phyloP scores from a whole-genome alignment of 2,329 filamentous ascomycete genomes.

The Nakataea oryzae region DNA sequence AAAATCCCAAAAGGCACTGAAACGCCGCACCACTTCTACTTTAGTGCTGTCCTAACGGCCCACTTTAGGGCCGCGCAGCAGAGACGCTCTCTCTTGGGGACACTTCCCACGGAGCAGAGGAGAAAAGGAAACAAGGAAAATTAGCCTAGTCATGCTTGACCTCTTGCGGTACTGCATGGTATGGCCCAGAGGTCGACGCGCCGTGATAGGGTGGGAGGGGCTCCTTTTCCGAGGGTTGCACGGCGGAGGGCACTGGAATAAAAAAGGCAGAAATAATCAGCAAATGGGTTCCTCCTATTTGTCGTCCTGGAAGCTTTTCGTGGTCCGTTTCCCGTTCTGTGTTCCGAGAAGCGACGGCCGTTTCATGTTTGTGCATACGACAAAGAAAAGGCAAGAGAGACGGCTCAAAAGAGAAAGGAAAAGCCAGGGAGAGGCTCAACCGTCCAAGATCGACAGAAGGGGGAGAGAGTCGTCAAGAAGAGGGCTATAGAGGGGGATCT shows the following conservation, averaged over 20 bases:
- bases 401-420: background rate
- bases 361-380: background rate
- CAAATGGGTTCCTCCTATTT: conserved; percentile 1
- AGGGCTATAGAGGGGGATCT: background rate
- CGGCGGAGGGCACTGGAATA: background rate
- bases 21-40: background rate
- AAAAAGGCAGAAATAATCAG: conserved; percentile 3
- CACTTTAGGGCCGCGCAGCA: background rate
- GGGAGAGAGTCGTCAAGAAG: background rate
- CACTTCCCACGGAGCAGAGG: background rate
- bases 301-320: background rate
- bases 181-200: background rate
- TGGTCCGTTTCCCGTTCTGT: background rate
- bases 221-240: conserved; percentile 1
- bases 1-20: background rate
- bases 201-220: background rate
- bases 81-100: background rate
- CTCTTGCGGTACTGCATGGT: conserved; percentile 6
- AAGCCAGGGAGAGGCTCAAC: background rate
- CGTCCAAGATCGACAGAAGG: background rate
- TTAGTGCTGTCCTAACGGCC: background rate
- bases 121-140: background rate
- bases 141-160: conserved; percentile 12
- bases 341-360: background rate
- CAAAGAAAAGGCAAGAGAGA: background rate